Percentiles rank a stretch among this genome's conserved stretches.
These are phyloP conservation scores for Trichoderma atroviride DNA, from an alignment of 2,329 filamentous ascomycete genomes.

Conservation along the genomic window DNA sequence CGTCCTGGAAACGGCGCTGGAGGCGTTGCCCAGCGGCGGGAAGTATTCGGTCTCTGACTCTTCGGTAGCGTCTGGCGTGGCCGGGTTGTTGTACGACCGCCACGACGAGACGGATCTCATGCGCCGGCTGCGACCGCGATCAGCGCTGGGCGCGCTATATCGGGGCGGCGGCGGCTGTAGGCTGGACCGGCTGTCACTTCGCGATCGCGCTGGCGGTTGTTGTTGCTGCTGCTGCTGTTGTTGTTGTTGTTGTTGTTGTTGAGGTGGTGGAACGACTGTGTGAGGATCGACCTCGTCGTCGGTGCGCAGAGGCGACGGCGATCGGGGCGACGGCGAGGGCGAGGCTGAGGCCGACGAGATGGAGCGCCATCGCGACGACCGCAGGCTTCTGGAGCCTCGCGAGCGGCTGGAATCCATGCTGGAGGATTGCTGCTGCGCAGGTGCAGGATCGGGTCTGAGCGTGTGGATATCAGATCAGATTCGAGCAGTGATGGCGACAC, in stretches of 20 bases:
- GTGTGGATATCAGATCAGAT: background rate
- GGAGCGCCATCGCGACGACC: background rate
- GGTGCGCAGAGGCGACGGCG: background rate
- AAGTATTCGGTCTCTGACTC: slow-evolving; percentile 26
- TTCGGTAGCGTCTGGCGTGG: slow-evolving; percentile 17
- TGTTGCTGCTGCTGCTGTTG: background rate
- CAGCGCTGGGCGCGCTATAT: background rate
- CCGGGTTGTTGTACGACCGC: slow-evolving; percentile 6
- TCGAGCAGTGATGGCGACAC: background rate
- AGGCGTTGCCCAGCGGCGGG: slow-evolving; percentile 2
- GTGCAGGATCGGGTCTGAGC: slow-evolving; percentile 19
- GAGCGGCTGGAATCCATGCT: slow-evolving; percentile 9
- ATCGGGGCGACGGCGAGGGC: background rate
- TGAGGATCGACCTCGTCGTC: slow-evolving; percentile 9
- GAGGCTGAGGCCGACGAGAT: background rate
- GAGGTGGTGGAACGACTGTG: background rate
- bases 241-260: background rate
- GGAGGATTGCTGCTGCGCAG: background rate
- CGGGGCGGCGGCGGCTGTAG: background rate
- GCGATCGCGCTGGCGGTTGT: background rate
- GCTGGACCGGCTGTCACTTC: background rate
- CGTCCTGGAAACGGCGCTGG: slow-evolving; percentile 4
- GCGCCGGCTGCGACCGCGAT: background rate
- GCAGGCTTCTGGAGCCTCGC: background rate
- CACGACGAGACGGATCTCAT: slow-evolving; percentile 7